Evolutionary conservation across 257 asterid genomes (phyloP).

Genomic region (Fraxinus americana): DNA sequence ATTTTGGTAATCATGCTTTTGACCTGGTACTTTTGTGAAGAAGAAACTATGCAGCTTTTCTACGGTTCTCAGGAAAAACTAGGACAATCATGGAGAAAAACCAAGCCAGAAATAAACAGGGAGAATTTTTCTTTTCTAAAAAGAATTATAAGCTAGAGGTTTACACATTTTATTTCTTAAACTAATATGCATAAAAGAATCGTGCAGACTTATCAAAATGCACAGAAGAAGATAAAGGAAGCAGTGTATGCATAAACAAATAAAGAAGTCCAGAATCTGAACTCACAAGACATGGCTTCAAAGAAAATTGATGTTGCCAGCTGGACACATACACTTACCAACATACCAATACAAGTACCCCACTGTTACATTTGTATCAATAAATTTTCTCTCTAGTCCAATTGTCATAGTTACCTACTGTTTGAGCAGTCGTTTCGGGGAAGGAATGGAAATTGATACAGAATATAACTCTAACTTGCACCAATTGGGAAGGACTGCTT

Average conservation of each 20-base stretch:
- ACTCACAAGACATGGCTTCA: background rate
- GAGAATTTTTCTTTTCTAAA: background rate
- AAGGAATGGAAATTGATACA: background rate
- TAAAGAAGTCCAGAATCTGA: background rate
- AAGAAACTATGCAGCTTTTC: background rate
- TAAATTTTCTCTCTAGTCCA: background rate
- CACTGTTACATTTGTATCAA: background rate
- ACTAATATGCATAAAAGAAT: background rate
- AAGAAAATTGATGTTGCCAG: background rate
- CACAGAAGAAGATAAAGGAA: background rate
- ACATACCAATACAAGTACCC: background rate
- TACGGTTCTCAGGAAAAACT: constrained; percentile 13
- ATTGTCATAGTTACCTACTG: background rate
- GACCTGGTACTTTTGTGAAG: background rate
- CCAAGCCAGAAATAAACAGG: background rate
- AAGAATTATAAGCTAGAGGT: too few species aligned
- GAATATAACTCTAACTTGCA: background rate
- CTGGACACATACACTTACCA: background rate
- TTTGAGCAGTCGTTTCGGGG: background rate
- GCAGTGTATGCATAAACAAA: background rate
- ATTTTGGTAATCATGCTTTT: constrained; percentile 7
- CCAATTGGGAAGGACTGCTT: background rate
- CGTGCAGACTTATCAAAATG: background rate
- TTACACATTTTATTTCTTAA: too few species aligned
- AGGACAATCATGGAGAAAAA: constrained; percentile 3